Evolutionary conservation across 306 rosid species (phyloP).

Genomic region (Cucurbita argyrosperma): DNA sequence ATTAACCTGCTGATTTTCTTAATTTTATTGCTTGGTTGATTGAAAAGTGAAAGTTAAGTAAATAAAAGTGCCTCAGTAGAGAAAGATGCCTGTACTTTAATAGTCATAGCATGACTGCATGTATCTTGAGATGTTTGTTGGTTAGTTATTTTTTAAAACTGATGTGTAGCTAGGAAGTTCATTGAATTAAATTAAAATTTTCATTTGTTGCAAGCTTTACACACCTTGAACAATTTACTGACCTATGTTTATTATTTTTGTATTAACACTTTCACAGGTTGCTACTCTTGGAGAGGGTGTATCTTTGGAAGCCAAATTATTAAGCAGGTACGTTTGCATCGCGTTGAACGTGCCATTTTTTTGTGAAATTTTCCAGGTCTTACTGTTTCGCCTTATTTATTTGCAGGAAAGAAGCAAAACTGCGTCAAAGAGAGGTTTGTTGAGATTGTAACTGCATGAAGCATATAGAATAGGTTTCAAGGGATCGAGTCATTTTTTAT

Average conservation of each 20-base stretch:
- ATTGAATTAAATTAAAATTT: not conserved
- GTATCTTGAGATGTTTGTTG: not conserved
- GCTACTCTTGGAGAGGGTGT: slow-evolving; percentile 95
- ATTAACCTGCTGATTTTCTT: not conserved
- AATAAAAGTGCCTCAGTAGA: not conserved
- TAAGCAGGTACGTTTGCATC: slow-evolving; percentile 50
- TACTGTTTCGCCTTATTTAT: slow-evolving; percentile 16
- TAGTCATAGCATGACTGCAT: not conserved
- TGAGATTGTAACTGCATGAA: slow-evolving; percentile 6
- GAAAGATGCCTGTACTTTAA: not conserved
- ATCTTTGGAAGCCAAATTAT: slow-evolving; percentile 81
- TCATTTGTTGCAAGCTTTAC: not conserved
- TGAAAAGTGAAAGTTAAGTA: not conserved
- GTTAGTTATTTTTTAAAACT: not conserved
- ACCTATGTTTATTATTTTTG: not conserved
- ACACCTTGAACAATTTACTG: not conserved
- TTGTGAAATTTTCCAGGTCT: slow-evolving; percentile 9
- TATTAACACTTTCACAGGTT: slow-evolving; percentile 35
- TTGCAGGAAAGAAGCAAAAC: slow-evolving; percentile 88
- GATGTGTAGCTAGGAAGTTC: not conserved
- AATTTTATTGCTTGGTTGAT: not conserved
- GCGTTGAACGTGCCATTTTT: slow-evolving; percentile 5
- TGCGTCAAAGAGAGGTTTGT: slow-evolving; percentile 93
- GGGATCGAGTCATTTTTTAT: slow-evolving; percentile 8
- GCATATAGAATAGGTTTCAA: slow-evolving; percentile 15